Conservation (phyloP, 2,329 filamentous ascomycete genomes). For the Endoconidiophora laricicola region DNA sequence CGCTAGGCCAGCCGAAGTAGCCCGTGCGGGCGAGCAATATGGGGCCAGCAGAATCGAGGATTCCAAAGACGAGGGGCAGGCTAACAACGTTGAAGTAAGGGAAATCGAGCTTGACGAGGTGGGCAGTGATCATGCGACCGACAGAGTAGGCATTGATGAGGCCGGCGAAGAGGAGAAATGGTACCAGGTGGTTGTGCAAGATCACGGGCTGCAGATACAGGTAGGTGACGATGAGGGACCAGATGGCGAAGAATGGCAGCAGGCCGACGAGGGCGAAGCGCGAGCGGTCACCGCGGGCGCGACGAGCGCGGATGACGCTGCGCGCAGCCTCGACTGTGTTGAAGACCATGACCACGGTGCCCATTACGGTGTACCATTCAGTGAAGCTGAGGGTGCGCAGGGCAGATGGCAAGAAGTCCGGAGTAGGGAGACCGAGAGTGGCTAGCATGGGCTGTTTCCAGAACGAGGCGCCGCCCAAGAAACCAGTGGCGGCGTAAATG, state of each 20-base stretch:
- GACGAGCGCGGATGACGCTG: slow-evolving; percentile 73
- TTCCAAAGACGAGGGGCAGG: slow-evolving; percentile 59
- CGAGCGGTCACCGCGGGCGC: slow-evolving; percentile 53
- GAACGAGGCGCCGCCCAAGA: slow-evolving; percentile 75
- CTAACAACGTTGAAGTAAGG: slow-evolving; percentile 80
- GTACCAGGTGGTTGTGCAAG: slow-evolving; percentile 65
- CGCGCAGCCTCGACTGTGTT: slow-evolving; percentile 66
- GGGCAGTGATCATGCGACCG: slow-evolving; percentile 87
- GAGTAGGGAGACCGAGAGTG: slow-evolving; percentile 46
- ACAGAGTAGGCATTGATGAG: slow-evolving; percentile 90
- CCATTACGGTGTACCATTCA: slow-evolving; percentile 85
- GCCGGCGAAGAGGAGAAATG: slow-evolving; percentile 77
- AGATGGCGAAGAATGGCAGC: slow-evolving; percentile 61
- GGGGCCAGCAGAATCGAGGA: slow-evolving; percentile 67
- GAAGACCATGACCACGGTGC: slow-evolving; percentile 61
- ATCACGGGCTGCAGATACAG: slow-evolving; percentile 74
- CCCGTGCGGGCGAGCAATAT: slow-evolving; percentile 39
- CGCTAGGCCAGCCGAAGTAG: slow-evolving; percentile 55
- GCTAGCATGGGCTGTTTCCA: slow-evolving; percentile 74
- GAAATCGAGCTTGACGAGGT: slow-evolving; percentile 74
- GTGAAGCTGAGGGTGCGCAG: slow-evolving; percentile 74
- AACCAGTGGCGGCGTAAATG: slow-evolving; percentile 71
- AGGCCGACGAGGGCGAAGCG: slow-evolving; percentile 68
- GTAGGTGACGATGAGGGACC: slow-evolving; percentile 62
- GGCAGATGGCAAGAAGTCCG: slow-evolving; percentile 23